Percentiles rank a stretch among this genome's conserved stretches.
Evolutionary conservation across 176 grass and related monocot genomes (phyloP).

Genomic region (Chrysopogon serrulatus): DNA sequence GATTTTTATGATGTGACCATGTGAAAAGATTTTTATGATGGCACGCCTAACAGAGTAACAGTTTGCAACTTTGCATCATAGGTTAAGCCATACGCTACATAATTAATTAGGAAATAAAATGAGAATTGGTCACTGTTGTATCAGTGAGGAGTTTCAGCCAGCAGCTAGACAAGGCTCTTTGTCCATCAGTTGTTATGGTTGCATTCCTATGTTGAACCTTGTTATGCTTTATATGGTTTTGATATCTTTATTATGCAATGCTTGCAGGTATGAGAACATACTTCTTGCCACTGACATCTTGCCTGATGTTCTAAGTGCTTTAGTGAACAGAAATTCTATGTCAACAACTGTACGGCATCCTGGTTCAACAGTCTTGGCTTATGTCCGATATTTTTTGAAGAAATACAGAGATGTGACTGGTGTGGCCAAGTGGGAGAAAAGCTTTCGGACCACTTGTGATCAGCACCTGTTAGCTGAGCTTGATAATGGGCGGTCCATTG

Average conservation of each 20-base stretch:
- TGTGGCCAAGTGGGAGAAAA: constrained; percentile 85
- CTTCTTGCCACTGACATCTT: constrained; percentile 77
- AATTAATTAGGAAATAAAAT: constrained; percentile 8
- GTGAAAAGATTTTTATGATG: not conserved
- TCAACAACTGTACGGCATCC: constrained; percentile 52
- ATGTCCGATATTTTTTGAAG: constrained; percentile 77
- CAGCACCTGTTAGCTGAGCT: constrained; percentile 88
- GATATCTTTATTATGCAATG: not conserved
- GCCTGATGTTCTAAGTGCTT: constrained; percentile 73
- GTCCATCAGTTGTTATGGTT: not conserved
- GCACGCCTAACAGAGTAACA: not conserved
- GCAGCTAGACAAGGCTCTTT: not conserved
- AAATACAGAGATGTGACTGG: constrained; percentile 80
- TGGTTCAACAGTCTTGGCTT: constrained; percentile 61
- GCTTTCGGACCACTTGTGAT: constrained; percentile 64
- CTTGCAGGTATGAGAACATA: constrained; percentile 33
- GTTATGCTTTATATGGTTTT: not conserved
- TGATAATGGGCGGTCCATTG: constrained; percentile 69
- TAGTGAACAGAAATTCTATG: constrained; percentile 51
- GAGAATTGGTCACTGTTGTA: not conserved
- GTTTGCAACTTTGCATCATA: not conserved
- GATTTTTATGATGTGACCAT: not conserved
- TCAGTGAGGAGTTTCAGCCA: not conserved
- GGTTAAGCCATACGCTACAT: not conserved
- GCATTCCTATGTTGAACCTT: not conserved